Base-by-base conservation (phyloP, 305 asterid species). In the Rubia peregrina region DNA sequence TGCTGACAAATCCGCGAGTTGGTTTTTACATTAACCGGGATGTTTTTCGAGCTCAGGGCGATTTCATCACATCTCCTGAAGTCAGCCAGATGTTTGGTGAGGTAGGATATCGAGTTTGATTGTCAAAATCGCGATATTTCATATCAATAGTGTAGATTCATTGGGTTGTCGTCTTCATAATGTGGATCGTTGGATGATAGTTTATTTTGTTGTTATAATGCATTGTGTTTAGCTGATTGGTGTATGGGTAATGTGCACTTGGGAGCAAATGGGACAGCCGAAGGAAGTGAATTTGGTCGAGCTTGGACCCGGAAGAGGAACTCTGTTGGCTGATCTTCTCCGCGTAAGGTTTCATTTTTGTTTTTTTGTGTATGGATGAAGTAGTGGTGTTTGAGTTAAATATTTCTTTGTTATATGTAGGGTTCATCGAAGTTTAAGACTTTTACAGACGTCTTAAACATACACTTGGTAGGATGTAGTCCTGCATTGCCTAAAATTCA, bases 1-100 rank as follows among this genome's bases (percentile, higher is more conserved):
- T 92, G n/a, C 82, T 92, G 72, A 92, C 98, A 11, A 92, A 92
- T 73, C 98, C 96, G 1, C 88, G 82, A 73, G 86, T 83, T 4
- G 98, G 98, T 17, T 92, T 84, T 83, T 92, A 92, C 68, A 88
- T 92, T 42, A 90, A 92, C 75, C 89, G 92, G 10, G 98, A 92
- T 79, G 98, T 92, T 21, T 92, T 92, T 70, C 96, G 98, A 51
- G 85, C 91, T 0, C 87, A 80, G 67, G 98, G 98, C 8, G 96
- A 90, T 78, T 92, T 92, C 79, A 84, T 92, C 73, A 92, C 98
- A 46, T 92, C 98, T 40, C 98, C 98, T 14, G 98, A 92, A 87
- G 98, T 92, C 33, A 92, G 98, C 85, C 98, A 92, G 84, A 90
- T 92, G 96, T 88, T 92, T 83, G 98, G 98, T 63, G 98, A 92